Conservation (phyloP, 108 stramenopile species). For the Nitzschia inconspicua region DNA sequence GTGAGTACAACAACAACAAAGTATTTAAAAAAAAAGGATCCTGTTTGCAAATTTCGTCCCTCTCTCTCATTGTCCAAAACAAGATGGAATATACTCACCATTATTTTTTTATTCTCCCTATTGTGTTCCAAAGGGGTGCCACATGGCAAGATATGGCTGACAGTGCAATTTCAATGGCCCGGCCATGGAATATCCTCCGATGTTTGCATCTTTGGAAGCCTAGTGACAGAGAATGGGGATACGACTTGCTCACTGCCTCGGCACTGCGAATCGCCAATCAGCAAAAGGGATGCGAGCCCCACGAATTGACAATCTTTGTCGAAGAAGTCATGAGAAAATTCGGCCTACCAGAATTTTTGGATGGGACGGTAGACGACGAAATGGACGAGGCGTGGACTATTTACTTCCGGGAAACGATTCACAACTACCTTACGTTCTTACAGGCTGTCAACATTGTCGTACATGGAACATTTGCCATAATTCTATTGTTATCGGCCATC, state of each 20-base stretch:
- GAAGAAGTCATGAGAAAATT: constrained; percentile 22
- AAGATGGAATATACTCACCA: not conserved
- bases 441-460: constrained; percentile 6
- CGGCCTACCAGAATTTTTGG: constrained; percentile 29
- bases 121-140: constrained; percentile 25
- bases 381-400: constrained; percentile 27
- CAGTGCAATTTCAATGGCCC: constrained; percentile 21
- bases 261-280: constrained; percentile 48
- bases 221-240: constrained; percentile 37
- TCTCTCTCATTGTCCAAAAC: not conserved
- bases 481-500: not conserved
- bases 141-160: constrained; percentile 51
- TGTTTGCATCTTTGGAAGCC: constrained; percentile 47
- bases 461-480: not conserved
- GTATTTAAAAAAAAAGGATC: too few relatives aligned
- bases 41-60: not conserved
- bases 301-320: constrained; percentile 28
- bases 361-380: constrained; percentile 30
- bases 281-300: constrained; percentile 36
- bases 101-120: not conserved
- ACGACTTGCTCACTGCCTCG: constrained; percentile 42
- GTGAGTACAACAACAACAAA: constrained; percentile 2
- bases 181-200: constrained; percentile 39
- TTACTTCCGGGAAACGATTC: constrained; percentile 35
- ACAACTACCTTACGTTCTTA: constrained; percentile 13